phyloP scores from a whole-genome alignment of 306 rosid species.

The Quercus engelmannii region DNA sequence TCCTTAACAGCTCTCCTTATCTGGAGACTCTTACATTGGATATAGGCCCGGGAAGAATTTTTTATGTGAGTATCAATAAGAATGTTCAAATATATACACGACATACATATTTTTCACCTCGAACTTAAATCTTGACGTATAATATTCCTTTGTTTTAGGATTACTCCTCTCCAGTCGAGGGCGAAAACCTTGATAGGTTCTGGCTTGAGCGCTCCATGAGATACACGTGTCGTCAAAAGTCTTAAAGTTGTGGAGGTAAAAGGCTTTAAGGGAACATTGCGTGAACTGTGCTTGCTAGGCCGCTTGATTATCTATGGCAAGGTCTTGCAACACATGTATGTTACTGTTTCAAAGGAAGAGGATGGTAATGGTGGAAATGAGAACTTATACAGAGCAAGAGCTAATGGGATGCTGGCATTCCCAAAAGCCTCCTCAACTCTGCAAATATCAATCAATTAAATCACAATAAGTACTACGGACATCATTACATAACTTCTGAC shows the following conservation, averaged over 20 bases:
- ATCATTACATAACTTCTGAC: too few species aligned
- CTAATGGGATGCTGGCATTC: rapidly evolving
- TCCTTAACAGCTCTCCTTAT: conserved; percentile 35
- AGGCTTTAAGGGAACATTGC: conserved; percentile 10
- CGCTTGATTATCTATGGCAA: conserved; percentile 2
- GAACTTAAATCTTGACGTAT: neutral
- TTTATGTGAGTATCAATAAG: conserved; percentile 18
- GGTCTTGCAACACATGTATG: neutral
- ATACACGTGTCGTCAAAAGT: neutral
- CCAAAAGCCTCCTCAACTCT: neutral
- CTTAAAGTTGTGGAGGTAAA: conserved; percentile 19
- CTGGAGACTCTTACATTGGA: conserved; percentile 39
- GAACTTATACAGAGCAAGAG: neutral
- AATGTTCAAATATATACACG: neutral
- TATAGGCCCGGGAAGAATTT: neutral
- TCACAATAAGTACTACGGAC: neutral
- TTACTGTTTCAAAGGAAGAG: neutral
- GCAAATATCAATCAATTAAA: conserved; percentile 6
- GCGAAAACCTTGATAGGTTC: neutral
- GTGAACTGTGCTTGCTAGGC: conserved; percentile 14
- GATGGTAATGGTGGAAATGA: neutral
- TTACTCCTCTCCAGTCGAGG: conserved; percentile 14
- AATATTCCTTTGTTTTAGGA: conserved; percentile 10
- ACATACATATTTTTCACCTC: neutral
- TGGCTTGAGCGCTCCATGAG: neutral